phyloP scores from a whole-genome alignment of 2,329 filamentous ascomycete genomes.

The Neofusicoccum ribis region DNA sequence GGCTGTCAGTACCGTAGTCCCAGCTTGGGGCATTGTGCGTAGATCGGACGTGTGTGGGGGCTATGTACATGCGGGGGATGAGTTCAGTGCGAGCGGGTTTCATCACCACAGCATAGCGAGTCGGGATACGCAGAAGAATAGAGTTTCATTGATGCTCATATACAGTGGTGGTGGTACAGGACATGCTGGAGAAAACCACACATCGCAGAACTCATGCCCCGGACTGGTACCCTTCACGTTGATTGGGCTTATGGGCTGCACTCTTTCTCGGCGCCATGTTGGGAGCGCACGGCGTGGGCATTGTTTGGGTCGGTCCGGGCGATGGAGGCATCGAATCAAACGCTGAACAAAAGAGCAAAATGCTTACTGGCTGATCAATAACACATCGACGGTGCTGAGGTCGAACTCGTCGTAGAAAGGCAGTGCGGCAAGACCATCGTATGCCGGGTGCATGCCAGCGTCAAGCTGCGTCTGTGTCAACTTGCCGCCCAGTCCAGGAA shows the following conservation, averaged over 20 bases:
- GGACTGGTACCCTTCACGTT: slow-evolving; percentile 1
- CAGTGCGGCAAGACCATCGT: slow-evolving; percentile 88
- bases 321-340: slow-evolving; percentile 3
- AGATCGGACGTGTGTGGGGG: background rate
- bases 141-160: slow-evolving; percentile 23
- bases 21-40: background rate
- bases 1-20: background rate
- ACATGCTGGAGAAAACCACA: slow-evolving; percentile 8
- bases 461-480: slow-evolving; percentile 66
- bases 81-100: slow-evolving; percentile 12
- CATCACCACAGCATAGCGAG: slow-evolving; percentile 18
- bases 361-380: slow-evolving; percentile 98
- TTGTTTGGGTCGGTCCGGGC: background rate
- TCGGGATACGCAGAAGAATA: slow-evolving; percentile 14
- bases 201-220: slow-evolving; percentile 15
- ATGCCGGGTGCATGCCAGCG: slow-evolving; percentile 93
- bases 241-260: background rate
- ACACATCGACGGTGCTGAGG: slow-evolving; percentile 92
- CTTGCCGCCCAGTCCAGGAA: background rate
- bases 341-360: slow-evolving; percentile 22
- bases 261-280: background rate
- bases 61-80: slow-evolving; percentile 19
- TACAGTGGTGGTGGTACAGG: slow-evolving; percentile 20
- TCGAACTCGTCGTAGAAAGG: slow-evolving; percentile 99
- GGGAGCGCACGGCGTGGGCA: background rate